phyloP scores from a whole-genome alignment of 306 rosid species.

The Cyclanthera cordifolia region DNA sequence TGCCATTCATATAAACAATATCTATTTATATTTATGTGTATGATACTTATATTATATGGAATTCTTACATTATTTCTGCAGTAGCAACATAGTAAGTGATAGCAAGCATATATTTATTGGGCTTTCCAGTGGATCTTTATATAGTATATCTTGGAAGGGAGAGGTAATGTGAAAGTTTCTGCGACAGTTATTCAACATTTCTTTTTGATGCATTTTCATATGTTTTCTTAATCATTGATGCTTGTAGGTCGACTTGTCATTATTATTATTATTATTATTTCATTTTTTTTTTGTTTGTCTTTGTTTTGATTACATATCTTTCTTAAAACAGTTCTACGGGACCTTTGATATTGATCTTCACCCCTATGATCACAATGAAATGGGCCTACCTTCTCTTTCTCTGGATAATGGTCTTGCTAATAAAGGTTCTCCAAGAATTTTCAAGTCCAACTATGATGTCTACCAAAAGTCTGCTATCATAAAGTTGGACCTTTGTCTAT shows the following conservation, averaged over 20 bases:
- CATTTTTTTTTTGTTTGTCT: not conserved
- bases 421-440: constrained; percentile 32
- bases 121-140: constrained; percentile 82
- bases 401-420: constrained; percentile 55
- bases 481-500: constrained; percentile 70
- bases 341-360: constrained; percentile 49
- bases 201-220: not conserved
- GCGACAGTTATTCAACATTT: not conserved
- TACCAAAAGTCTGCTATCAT: constrained; percentile 45
- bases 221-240: not conserved
- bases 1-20: not conserved
- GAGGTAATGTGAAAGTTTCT: constrained; percentile 48
- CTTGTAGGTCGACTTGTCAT: not conserved
- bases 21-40: not conserved
- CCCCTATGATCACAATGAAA: constrained; percentile 33
- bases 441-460: constrained; percentile 25
- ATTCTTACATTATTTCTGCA: constrained; percentile 24
- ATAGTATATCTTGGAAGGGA: constrained; percentile 90
- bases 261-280: not conserved
- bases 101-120: constrained; percentile 76
- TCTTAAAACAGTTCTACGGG: constrained; percentile 70
- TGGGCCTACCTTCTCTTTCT: constrained; percentile 32
- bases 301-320: constrained; percentile 18
- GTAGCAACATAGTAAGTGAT: constrained; percentile 85
- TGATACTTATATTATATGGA: constrained; percentile 21